Conservation (phyloP, 2,329 filamentous ascomycete species). For the Metarhizium sp. region DNA sequence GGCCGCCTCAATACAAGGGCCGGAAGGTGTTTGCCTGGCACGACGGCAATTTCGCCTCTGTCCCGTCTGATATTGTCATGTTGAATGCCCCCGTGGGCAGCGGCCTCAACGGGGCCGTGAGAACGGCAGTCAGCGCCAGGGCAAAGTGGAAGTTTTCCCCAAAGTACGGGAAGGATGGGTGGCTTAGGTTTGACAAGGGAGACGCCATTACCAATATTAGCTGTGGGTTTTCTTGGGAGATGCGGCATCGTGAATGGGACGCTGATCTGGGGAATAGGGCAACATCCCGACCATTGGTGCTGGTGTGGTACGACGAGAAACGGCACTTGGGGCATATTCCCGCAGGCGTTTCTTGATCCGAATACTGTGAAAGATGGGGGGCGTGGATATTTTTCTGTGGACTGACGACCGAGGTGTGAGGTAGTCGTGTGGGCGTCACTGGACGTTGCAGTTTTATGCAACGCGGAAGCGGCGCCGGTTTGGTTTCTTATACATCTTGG, state of each 20-base stretch:
- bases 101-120: constrained; percentile 32
- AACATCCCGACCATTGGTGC: constrained; percentile 43
- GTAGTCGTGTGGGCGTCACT: too few relatives aligned
- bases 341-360: constrained; percentile 37
- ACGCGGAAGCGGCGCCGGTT: too few relatives aligned
- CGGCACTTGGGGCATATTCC: constrained; percentile 44
- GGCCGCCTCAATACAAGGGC: constrained; percentile 40
- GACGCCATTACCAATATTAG: constrained; percentile 57
- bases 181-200: constrained; percentile 56
- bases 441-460: too few relatives aligned
- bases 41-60: constrained; percentile 39
- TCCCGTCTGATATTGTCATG: constrained; percentile 38
- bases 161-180: constrained; percentile 33
- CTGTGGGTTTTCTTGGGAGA: constrained; percentile 28
- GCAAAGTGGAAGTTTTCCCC: constrained; percentile 45
- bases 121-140: constrained; percentile 36
- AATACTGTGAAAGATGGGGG: constrained; percentile 29
- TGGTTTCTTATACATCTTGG: too few relatives aligned
- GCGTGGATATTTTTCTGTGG: background rate
- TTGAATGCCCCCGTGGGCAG: constrained; percentile 35
- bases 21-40: constrained; percentile 50
- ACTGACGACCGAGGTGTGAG: background rate
- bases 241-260: background rate
- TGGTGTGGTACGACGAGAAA: constrained; percentile 44
- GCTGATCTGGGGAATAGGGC: constrained; percentile 22